phyloP scores from a whole-genome alignment of 2,329 filamentous ascomycete genomes.

The Aspergillus ustus region DNA sequence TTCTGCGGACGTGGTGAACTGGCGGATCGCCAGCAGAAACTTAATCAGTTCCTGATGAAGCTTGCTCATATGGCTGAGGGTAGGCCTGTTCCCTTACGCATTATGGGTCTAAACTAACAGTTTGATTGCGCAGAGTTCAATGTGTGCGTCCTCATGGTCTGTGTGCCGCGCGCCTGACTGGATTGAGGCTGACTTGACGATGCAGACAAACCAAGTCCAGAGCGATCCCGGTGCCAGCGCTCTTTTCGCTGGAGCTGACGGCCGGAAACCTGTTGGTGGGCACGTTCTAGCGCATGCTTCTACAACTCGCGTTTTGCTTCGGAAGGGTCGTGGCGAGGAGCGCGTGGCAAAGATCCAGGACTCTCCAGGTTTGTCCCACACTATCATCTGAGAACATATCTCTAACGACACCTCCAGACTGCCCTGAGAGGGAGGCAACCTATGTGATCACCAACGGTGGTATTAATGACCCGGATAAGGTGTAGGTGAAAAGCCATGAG shows the following conservation, averaged over 20 bases:
- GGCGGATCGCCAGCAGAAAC: slow-evolving; percentile 69
- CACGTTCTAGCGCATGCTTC: slow-evolving; percentile 73
- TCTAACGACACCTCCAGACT: slow-evolving; percentile 53
- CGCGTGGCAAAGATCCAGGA: slow-evolving; percentile 72
- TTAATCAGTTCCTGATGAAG: slow-evolving; percentile 68
- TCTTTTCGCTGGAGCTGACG: slow-evolving; percentile 69
- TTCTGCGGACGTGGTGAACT: slow-evolving; percentile 70
- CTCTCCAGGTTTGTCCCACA: slow-evolving; percentile 59
- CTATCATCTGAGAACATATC: slow-evolving; percentile 12
- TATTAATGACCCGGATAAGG: slow-evolving; percentile 70
- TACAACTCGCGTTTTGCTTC: slow-evolving; percentile 67
- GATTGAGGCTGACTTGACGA: neutral
- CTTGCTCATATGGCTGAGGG: slow-evolving; percentile 68
- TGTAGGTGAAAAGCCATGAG: slow-evolving; percentile 37
- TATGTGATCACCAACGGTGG: slow-evolving; percentile 73
- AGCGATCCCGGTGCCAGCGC: slow-evolving; percentile 71
- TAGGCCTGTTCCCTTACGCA: slow-evolving; percentile 29
- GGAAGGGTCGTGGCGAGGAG: slow-evolving; percentile 72
- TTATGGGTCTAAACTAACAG: slow-evolving; percentile 7
- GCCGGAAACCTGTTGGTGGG: slow-evolving; percentile 68
- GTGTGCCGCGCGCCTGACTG: slow-evolving; percentile 2
- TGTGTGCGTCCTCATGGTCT: slow-evolving; percentile 65
- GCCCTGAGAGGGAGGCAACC: slow-evolving; percentile 70
- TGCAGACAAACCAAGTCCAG: slow-evolving; percentile 71
- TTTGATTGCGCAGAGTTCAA: slow-evolving; percentile 62